phyloP scores from a whole-genome alignment of 2,329 filamentous ascomycete genomes.

The Diplodia corticola region DNA sequence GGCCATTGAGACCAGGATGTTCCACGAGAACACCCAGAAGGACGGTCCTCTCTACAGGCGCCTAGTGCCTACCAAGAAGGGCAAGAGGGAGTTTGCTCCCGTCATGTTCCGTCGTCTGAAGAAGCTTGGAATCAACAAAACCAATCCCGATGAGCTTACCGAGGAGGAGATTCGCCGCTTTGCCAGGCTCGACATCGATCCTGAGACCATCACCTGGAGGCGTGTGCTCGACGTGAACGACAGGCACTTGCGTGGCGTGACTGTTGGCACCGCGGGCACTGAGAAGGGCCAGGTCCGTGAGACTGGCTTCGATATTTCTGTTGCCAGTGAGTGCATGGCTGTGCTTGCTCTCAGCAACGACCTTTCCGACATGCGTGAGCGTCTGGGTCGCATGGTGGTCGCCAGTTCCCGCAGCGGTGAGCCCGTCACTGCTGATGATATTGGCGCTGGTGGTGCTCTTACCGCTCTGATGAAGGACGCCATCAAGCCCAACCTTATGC shows the following conservation, averaged over 20 bases:
- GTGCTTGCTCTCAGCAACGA: slow-evolving; percentile 91
- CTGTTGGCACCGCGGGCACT: slow-evolving; percentile 81
- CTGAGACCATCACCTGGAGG: slow-evolving; percentile 95
- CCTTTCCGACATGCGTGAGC: slow-evolving; percentile 85
- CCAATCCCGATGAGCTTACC: slow-evolving; percentile 85
- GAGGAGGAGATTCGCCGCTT: slow-evolving; percentile 85
- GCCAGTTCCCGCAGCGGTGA: slow-evolving; percentile 83
- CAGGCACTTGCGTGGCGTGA: slow-evolving; percentile 85
- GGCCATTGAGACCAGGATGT: slow-evolving; percentile 96
- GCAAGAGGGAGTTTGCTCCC: slow-evolving; percentile 80
- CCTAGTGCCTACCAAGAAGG: slow-evolving; percentile 86
- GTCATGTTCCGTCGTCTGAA: slow-evolving; percentile 91
- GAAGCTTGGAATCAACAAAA: slow-evolving; percentile 96
- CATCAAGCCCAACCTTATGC: slow-evolving; percentile 99
- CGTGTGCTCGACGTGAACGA: slow-evolving; percentile 97
- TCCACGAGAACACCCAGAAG: slow-evolving; percentile 95
- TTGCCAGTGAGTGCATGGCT: slow-evolving; percentile 97
- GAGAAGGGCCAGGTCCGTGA: slow-evolving; percentile 87
- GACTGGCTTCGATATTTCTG: slow-evolving; percentile 96
- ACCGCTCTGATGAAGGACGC: slow-evolving; percentile 96
- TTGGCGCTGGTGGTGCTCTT: slow-evolving; percentile 87
- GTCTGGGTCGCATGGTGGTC: slow-evolving; percentile 93
- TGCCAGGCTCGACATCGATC: slow-evolving; percentile 93
- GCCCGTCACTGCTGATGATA: slow-evolving; percentile 92
- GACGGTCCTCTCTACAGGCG: slow-evolving; percentile 84